A percentile compares a stretch with the other conserved stretches of the same genome.
Conservation (phyloP, 495 filamentous ascomycete species). For the Xylaria telfairii region DNA sequence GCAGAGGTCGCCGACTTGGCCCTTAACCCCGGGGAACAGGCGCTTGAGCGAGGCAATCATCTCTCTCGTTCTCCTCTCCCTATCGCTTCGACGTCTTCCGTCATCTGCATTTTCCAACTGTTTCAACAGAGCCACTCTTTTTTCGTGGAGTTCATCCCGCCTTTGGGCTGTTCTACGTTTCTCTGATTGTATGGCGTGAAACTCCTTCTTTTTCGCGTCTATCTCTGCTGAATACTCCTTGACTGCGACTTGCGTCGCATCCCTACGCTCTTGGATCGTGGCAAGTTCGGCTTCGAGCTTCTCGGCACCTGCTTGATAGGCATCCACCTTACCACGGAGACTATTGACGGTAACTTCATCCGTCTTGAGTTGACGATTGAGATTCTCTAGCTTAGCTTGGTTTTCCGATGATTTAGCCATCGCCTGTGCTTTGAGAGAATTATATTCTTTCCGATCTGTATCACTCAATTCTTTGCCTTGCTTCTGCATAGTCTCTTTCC, state of each 20-base stretch:
- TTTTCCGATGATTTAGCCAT: slow-evolving; percentile 82
- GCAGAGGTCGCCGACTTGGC: slow-evolving; percentile 89
- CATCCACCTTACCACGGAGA: slow-evolving; percentile 84
- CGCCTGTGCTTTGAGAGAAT: slow-evolving; percentile 82
- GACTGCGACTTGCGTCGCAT: slow-evolving; percentile 62
- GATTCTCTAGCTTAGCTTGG: slow-evolving; percentile 82
- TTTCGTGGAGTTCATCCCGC: slow-evolving; percentile 88
- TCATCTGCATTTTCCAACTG: slow-evolving; percentile 84
- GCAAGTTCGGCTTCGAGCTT: slow-evolving; percentile 75
- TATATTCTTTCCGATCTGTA: slow-evolving; percentile 88
- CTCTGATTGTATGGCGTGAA: slow-evolving; percentile 84
- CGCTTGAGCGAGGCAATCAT: slow-evolving; percentile 84
- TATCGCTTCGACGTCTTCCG: slow-evolving; percentile 81
- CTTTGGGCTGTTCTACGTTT: slow-evolving; percentile 77
- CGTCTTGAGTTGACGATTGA: slow-evolving; percentile 82
- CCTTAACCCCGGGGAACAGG: slow-evolving; percentile 89
- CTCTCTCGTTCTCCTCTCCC: slow-evolving; percentile 76
- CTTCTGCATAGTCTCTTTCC: slow-evolving; percentile 79
- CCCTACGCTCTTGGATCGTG: slow-evolving; percentile 70
- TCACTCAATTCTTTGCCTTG: slow-evolving; percentile 86
- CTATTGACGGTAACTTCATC: slow-evolving; percentile 88
- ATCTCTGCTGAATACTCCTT: slow-evolving; percentile 77
- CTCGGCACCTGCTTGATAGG: slow-evolving; percentile 71
- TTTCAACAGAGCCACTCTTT: slow-evolving; percentile 77
- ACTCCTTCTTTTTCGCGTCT: slow-evolving; percentile 87